Conservation (phyloP, 768 basidiomycete species). For the Mycena capillaripes region DNA sequence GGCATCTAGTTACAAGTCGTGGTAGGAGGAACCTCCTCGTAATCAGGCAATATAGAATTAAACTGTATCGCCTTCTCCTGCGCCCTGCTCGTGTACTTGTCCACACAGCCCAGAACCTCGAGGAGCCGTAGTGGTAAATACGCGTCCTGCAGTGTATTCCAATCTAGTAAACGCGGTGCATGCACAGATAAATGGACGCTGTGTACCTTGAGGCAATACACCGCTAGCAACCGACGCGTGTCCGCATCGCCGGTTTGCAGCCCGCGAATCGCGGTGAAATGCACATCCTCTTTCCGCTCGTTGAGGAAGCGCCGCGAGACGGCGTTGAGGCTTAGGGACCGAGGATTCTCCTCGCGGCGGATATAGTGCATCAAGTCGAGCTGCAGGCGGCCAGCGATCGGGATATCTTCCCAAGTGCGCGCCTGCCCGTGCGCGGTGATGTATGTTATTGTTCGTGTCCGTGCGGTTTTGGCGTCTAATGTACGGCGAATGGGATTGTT, state of each 20-base stretch:
- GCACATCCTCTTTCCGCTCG: slow-evolving; percentile 38
- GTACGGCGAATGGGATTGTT: not conserved
- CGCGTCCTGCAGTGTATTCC: slow-evolving; percentile 27
- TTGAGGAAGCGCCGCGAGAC: slow-evolving; percentile 26
- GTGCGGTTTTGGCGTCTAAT: not conserved
- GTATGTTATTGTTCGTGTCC: not conserved
- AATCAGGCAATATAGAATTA: slow-evolving; percentile 3
- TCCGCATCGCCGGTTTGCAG: slow-evolving; percentile 31
- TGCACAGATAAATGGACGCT: no score
- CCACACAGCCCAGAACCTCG: slow-evolving; percentile 26
- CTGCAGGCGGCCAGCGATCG: slow-evolving; percentile 23
- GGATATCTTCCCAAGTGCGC: slow-evolving; percentile 17
- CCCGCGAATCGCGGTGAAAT: slow-evolving; percentile 26
- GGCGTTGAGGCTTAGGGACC: slow-evolving; percentile 16
- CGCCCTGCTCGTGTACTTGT: not conserved
- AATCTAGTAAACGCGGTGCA: not conserved
- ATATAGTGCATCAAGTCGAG: slow-evolving; percentile 31
- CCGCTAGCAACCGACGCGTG: slow-evolving; percentile 30
- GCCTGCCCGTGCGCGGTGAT: not conserved
- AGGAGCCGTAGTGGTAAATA: slow-evolving; percentile 31
- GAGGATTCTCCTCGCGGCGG: not conserved
- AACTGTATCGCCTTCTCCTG: slow-evolving; percentile 9
- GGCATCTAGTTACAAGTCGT: no score
- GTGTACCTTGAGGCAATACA: slow-evolving; percentile 39
- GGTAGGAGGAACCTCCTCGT: not conserved